A percentile compares a stretch with the other conserved stretches of the same genome.
Conservation (phyloP, 352 stramenopile species). For the Saprolegnia diclina region DNA sequence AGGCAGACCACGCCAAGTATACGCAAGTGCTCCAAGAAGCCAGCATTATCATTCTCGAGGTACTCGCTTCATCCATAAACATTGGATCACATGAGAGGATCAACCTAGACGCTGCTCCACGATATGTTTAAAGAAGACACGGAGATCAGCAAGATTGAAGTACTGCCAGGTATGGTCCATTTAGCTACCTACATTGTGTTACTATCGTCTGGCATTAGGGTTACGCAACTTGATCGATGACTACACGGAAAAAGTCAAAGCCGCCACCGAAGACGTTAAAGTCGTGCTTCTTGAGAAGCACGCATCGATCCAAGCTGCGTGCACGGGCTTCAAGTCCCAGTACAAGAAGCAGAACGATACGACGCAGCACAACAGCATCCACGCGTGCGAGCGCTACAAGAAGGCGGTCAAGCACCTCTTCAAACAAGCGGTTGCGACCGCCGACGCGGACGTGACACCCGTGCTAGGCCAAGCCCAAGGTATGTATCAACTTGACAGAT, state of each 20-base stretch:
- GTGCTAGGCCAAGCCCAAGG: constrained; percentile 19
- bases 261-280: constrained; percentile 80
- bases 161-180: constrained; percentile 53
- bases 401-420: constrained; percentile 69
- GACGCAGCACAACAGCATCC: constrained; percentile 69
- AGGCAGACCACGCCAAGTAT: constrained; percentile 75
- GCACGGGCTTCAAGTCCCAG: constrained; percentile 51
- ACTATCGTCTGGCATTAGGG: constrained; percentile 6
- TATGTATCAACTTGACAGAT: neutral
- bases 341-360: constrained; percentile 63
- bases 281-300: constrained; percentile 73
- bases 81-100: constrained; percentile 14
- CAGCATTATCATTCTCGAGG: constrained; percentile 85
- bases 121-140: constrained; percentile 92
- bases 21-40: constrained; percentile 72
- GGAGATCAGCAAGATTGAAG: constrained; percentile 88
- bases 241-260: constrained; percentile 82
- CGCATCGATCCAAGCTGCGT: constrained; percentile 40
- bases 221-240: constrained; percentile 87
- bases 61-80: constrained; percentile 18
- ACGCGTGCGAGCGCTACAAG: constrained; percentile 70
- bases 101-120: constrained; percentile 59
- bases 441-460: constrained; percentile 16
- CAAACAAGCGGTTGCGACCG: constrained; percentile 39
- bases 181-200: neutral